Percentiles rank a stretch among this genome's conserved stretches.
These are phyloP conservation scores for Parastagonospora avenae DNA, from an alignment of 2,329 filamentous ascomycete species.

Conservation along the genomic window DNA sequence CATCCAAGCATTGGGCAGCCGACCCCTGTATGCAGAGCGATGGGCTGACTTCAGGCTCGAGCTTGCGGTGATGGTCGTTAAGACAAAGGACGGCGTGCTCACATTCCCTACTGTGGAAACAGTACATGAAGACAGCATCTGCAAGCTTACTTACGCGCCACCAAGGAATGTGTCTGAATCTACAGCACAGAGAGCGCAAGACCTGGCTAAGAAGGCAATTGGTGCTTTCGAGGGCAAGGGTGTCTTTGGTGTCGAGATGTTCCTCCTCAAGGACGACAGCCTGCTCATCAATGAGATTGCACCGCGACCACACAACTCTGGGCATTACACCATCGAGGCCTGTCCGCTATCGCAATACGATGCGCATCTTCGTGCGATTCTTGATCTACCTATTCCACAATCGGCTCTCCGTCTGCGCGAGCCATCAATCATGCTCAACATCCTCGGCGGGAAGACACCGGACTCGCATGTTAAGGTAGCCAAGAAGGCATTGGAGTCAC, in stretches of 20 bases:
- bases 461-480: constrained; percentile 67
- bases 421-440: constrained; percentile 77
- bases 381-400: constrained; percentile 65
- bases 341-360: constrained; percentile 90
- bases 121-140: constrained; percentile 92
- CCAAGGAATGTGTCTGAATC: constrained; percentile 70
- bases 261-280: constrained; percentile 73
- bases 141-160: constrained; percentile 88
- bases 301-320: constrained; percentile 85
- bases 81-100: constrained; percentile 75
- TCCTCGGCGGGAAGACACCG: constrained; percentile 71
- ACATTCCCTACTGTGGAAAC: constrained; percentile 93
- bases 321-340: constrained; percentile 94
- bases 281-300: constrained; percentile 88
- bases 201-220: constrained; percentile 79
- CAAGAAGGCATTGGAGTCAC: constrained; percentile 61
- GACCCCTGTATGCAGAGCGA: constrained; percentile 85
- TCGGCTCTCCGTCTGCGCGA: constrained; percentile 62
- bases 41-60: constrained; percentile 87
- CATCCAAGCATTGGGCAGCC: constrained; percentile 66
- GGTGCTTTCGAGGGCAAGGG: constrained; percentile 83
- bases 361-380: constrained; percentile 83
- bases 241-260: constrained; percentile 97
- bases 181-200: constrained; percentile 69
- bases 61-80: constrained; percentile 91